phyloP scores from a whole-genome alignment of 257 asterid species.

The Ajuga chamaepitys region DNA sequence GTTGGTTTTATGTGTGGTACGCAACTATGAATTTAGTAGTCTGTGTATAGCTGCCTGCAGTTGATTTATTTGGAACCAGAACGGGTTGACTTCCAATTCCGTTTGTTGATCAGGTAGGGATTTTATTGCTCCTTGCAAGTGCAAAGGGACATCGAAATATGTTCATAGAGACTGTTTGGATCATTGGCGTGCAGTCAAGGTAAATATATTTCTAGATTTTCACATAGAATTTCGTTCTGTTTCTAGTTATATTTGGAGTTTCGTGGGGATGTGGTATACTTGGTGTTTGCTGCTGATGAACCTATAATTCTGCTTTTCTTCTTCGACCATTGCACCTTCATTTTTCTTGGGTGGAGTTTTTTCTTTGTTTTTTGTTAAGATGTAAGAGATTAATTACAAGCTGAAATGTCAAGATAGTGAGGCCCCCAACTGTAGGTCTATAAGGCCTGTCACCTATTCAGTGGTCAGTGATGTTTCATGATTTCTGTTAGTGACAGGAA shows the following conservation, averaged over 20 bases:
- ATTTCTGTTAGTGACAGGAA: neutral
- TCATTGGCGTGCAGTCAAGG: conserved; percentile 98
- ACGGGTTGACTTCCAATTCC: conserved; percentile 3
- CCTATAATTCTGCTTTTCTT: neutral
- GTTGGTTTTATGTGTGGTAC: neutral
- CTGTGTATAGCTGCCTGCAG: neutral
- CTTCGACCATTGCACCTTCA: neutral
- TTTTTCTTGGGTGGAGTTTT: neutral
- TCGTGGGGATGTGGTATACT: conserved; percentile 7
- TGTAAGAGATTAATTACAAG: neutral
- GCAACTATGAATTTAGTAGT: neutral
- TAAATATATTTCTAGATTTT: conserved; percentile 12
- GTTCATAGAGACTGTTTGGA: conserved; percentile 93
- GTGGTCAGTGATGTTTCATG: conserved; percentile 3
- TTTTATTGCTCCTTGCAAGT: conserved; percentile 94
- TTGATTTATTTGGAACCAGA: neutral
- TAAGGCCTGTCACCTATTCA: neutral
- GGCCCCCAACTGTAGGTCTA: neutral
- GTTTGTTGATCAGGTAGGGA: conserved; percentile 71
- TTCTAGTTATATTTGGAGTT: neutral
- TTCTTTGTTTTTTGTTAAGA: neutral
- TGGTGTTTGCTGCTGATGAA: neutral
- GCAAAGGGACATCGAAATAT: conserved; percentile 85
- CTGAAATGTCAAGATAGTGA: conserved; percentile 5
- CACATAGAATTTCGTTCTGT: neutral